Evolutionary conservation across 2,329 filamentous ascomycete genomes (phyloP), one percentile per base, ranked within the genome.

Genomic region (Fusarium nematophilum): DNA sequence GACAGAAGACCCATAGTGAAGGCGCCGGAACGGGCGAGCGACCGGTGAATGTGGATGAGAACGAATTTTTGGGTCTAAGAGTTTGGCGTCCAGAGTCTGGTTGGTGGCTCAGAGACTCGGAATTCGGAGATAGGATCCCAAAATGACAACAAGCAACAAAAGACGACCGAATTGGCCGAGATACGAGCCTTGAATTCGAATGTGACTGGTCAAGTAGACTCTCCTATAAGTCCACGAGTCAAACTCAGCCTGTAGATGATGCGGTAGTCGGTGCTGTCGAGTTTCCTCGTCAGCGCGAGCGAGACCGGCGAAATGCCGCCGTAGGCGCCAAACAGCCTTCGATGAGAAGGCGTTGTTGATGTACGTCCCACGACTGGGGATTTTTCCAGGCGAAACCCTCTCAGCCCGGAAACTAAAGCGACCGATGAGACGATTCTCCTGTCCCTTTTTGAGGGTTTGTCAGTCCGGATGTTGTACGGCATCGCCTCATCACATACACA

Each of bases 1-100:
- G 66, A 75, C 73, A 75, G 53, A 15, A 74, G 70, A 66, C 73
- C 73, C 71, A 74, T 74, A 27, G 10, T 56, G 34, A 37, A 9
- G 23, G 30, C 9, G 47, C 33, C 38, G 37, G 13, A 30, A 36
- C 31, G 9, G 31, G 39, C n/a, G 15, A 33, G 34, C 40, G 40
- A 52, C 14, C n/a, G n/a, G n/a, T 27, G 39, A 30, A 36, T 30
- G 44, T 31, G 40, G 44, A 26, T 46, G 53, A 63, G 47, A 38
- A 37, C 53, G 39, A 42, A 50, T 48, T 53, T 48, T 50, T 53
- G 43, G 50, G 53, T 29, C 18, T 30, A 40, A 45, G 23, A 45
- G 34, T 50, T 57, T 48, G 43, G 43, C 42, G 52, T 42, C 26
- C 27, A 26, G 36, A 49, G 56, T 26, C 33, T 57, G 30, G 52